Percentiles rank a stretch among this genome's conserved stretches.
phyloP scores from a whole-genome alignment of 148 eudicot genomes.

The Spergularia bocconei region DNA sequence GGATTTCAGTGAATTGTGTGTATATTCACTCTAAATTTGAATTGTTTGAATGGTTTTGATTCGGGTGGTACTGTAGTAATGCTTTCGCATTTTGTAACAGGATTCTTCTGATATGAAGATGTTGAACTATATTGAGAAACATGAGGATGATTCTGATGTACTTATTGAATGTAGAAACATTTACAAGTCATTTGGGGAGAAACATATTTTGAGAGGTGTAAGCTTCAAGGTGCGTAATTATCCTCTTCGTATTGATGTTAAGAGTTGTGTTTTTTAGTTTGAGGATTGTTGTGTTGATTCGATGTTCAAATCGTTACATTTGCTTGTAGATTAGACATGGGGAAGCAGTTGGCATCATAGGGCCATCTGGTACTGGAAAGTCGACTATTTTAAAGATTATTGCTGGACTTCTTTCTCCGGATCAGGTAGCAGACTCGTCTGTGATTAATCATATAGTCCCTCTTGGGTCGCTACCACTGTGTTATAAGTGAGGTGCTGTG shows the following conservation, averaged over 20 bases:
- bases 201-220: conserved; percentile 83
- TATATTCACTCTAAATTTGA: too few species aligned
- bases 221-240: conserved; percentile 70
- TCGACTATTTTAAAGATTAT: conserved; percentile 88
- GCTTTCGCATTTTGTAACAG: conserved; percentile 29
- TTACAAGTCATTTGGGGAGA: conserved; percentile 85
- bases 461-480: neutral
- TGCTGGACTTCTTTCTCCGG: conserved; percentile 95
- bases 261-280: neutral
- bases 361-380: conserved; percentile 97
- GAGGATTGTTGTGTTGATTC: neutral
- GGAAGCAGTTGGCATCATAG: conserved; percentile 95
- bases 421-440: conserved; percentile 50
- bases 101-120: conserved; percentile 38
- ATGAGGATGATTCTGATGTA: conserved; percentile 76
- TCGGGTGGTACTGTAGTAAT: conserved; percentile 2
- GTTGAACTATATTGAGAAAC: conserved; percentile 34
- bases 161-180: conserved; percentile 83
- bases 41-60: neutral
- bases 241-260: neutral
- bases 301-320: conserved; percentile 7
- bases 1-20: too few species aligned
- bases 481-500: neutral
- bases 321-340: conserved; percentile 81
- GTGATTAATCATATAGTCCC: neutral